Percentiles rank a stretch among this genome's conserved stretches.
phyloP scores from a whole-genome alignment of 192 early-diverging fungal species.

The Coemansia sp. region DNA sequence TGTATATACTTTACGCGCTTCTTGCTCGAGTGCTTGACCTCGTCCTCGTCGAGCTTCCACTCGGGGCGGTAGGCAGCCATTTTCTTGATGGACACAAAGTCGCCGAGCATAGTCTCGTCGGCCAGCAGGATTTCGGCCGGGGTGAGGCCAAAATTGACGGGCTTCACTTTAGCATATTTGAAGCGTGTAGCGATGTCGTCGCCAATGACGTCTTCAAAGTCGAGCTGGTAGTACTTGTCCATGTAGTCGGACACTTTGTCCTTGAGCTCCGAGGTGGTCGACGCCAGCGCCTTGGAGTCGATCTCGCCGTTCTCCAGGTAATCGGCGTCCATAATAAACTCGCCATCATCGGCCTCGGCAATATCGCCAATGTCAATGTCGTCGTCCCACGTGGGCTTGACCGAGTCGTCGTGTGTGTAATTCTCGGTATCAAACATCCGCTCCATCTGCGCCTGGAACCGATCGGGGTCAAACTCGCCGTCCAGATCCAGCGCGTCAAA shows the following conservation, averaged over 20 bases:
- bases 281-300: conserved; percentile 5
- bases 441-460: conserved; percentile 86
- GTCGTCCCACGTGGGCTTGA: conserved; percentile 87
- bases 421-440: conserved; percentile 57
- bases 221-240: conserved; percentile 89
- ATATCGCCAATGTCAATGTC: conserved; percentile 77
- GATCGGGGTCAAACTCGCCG: conserved; percentile 87
- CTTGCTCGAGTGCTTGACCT: conserved; percentile 55
- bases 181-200: conserved; percentile 86
- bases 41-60: conserved; percentile 53
- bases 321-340: conserved; percentile 91
- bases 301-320: conserved; percentile 70
- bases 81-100: conserved; percentile 80
- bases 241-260: conserved; percentile 68
- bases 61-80: conserved; percentile 78
- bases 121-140: conserved; percentile 87
- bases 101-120: conserved; percentile 84
- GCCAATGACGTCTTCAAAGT: conserved; percentile 86
- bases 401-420: conserved; percentile 48
- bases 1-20: conserved; percentile 55
- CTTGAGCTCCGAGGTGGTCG: conserved; percentile 30
- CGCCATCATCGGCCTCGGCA: conserved; percentile 32
- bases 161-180: conserved; percentile 84
- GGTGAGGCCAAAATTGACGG: conserved; percentile 74
- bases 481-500: conserved; percentile 83